phyloP scores from a whole-genome alignment of 2,329 filamentous ascomycete species.

The Thermothelomyces thermophilus region DNA sequence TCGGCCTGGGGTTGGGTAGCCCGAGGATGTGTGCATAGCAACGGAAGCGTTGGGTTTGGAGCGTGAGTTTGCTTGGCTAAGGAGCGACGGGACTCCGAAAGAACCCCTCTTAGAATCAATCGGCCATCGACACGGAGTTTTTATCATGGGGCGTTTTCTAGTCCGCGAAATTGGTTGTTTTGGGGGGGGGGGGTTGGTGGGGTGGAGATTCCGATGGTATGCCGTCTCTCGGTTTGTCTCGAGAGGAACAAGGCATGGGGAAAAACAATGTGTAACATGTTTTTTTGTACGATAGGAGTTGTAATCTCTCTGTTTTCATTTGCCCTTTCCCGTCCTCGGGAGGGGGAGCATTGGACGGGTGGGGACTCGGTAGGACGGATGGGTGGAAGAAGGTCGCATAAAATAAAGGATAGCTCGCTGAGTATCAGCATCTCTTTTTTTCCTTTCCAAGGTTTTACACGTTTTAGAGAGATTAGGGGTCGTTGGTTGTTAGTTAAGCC shows the following conservation, averaged over 20 bases:
- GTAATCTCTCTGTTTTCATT: neutral
- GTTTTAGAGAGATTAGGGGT: neutral
- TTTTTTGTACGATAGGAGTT: conserved; percentile 8
- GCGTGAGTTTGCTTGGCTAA: too few relatives aligned
- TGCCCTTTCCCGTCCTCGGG: neutral
- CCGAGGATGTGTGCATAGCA: too few relatives aligned
- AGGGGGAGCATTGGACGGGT: neutral
- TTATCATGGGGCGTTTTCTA: too few relatives aligned
- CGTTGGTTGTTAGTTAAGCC: neutral
- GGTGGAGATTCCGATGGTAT: too few relatives aligned
- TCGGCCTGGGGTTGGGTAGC: too few relatives aligned
- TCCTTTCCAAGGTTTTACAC: neutral
- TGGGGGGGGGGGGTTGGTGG: neutral
- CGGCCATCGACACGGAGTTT: too few relatives aligned
- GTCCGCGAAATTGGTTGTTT: neutral
- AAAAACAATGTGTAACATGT: conserved; percentile 2
- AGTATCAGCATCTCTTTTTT: conserved; percentile 5
- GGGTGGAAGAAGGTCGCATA: neutral
- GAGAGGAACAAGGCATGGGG: neutral
- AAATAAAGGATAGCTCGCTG: neutral
- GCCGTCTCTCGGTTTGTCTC: neutral
- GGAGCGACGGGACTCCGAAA: too few relatives aligned
- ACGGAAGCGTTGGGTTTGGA: too few relatives aligned
- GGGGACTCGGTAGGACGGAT: neutral
- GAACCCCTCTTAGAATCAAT: too few relatives aligned